phyloP scores from a whole-genome alignment of 129 eudicot species.

The Ambrosia trifida region DNA sequence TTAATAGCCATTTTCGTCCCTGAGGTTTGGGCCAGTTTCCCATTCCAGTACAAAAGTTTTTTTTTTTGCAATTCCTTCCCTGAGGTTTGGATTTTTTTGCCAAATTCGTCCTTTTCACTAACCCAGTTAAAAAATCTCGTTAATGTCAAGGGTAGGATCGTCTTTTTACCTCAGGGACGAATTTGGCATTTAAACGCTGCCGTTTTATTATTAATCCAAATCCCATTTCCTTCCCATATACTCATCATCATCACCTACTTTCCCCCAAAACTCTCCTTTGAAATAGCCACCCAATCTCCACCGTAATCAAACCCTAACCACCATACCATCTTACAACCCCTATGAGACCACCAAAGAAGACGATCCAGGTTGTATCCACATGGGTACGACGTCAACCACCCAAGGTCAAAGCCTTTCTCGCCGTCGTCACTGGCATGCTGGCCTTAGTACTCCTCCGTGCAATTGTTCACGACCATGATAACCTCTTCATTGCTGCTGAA shows the following conservation, averaged over 20 bases:
- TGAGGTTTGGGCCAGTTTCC: too few relatives aligned
- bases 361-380: constrained; percentile 63
- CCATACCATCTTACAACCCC: constrained; percentile 11
- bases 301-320: constrained; percentile 32
- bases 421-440: constrained; percentile 78
- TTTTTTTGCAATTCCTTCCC: too few relatives aligned
- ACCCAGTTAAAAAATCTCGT: too few relatives aligned
- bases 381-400: constrained; percentile 97
- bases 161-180: too few relatives aligned
- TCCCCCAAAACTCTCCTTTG: constrained; percentile 13
- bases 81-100: too few relatives aligned
- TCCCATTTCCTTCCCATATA: background rate
- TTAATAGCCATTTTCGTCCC: too few relatives aligned
- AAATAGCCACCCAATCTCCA: constrained; percentile 29
- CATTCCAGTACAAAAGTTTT: too few relatives aligned
- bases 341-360: constrained; percentile 74
- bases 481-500: constrained; percentile 88
- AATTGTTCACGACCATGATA: constrained; percentile 92
- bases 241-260: constrained; percentile 26
- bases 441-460: constrained; percentile 70
- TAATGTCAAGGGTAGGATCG: too few relatives aligned
- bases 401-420: constrained; percentile 90
- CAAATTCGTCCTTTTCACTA: too few relatives aligned
- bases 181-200: constrained; percentile 1
- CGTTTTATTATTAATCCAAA: background rate